Percentiles rank a stretch among this genome's conserved stretches.
phyloP scores from a whole-genome alignment of 2,329 filamentous ascomycete species.

The Tolypocladium ophioglossoides region DNA sequence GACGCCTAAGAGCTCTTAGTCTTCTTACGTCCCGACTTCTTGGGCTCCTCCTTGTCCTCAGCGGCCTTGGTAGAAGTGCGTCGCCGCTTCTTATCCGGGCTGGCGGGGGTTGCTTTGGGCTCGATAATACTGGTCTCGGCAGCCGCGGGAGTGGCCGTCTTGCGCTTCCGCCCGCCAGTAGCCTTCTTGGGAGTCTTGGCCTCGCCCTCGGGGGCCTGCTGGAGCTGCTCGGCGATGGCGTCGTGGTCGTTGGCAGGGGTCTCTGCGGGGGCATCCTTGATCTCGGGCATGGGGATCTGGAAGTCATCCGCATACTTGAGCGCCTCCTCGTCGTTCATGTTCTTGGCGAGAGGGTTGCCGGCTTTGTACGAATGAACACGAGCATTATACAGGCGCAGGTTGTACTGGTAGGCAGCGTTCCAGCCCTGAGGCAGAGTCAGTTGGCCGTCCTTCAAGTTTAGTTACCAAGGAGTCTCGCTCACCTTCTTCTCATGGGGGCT shows the following conservation, averaged over 20 bases:
- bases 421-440: constrained; percentile 31
- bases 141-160: constrained; percentile 37
- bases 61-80: constrained; percentile 43
- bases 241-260: constrained; percentile 36
- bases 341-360: constrained; percentile 46
- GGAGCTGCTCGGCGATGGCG: constrained; percentile 49
- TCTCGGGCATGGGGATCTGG: constrained; percentile 40
- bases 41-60: constrained; percentile 45
- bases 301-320: constrained; percentile 49
- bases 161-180: constrained; percentile 41
- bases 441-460: neutral
- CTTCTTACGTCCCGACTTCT: constrained; percentile 52
- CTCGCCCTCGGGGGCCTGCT: constrained; percentile 33
- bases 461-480: neutral
- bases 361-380: constrained; percentile 54
- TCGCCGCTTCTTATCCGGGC: constrained; percentile 55
- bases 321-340: constrained; percentile 52
- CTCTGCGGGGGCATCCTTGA: constrained; percentile 28
- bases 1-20: constrained; percentile 28
- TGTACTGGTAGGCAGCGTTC: constrained; percentile 59
- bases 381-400: constrained; percentile 54
- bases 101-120: constrained; percentile 34
- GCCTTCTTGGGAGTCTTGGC: constrained; percentile 50
- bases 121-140: constrained; percentile 17
- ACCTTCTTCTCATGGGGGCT: constrained; percentile 53